These are phyloP conservation scores for Rhodomyrtus psidioides DNA, from an alignment of 441 rosid species.

Conservation along the genomic window DNA sequence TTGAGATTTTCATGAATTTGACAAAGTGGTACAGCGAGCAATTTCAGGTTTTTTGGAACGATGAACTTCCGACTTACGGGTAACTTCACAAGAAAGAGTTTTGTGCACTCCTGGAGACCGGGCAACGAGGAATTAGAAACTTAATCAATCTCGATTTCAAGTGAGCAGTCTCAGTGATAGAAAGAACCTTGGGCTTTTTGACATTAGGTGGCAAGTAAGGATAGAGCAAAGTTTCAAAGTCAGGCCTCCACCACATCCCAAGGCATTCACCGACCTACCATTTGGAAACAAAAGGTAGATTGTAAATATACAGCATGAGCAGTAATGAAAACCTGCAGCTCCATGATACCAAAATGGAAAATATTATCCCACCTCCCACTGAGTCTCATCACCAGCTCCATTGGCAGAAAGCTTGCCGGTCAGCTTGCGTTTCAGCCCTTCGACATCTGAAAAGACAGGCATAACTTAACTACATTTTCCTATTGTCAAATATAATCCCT, in stretches of 20 bases:
- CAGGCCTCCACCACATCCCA: constrained; percentile 89
- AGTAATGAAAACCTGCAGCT: neutral
- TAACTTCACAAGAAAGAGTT: constrained; percentile 64
- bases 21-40: constrained; percentile 78
- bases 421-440: constrained; percentile 68
- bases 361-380: constrained; percentile 49
- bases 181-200: constrained; percentile 59
- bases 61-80: constrained; percentile 48
- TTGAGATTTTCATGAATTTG: constrained; percentile 64
- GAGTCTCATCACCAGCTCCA: constrained; percentile 26
- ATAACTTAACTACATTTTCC: neutral
- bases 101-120: constrained; percentile 52
- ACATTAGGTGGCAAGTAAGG: constrained; percentile 58
- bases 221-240: constrained; percentile 51
- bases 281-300: neutral
- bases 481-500: neutral
- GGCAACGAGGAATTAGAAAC: neutral
- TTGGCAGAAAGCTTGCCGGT: constrained; percentile 45
- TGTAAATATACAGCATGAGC: neutral
- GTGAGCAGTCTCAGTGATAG: neutral
- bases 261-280: constrained; percentile 67
- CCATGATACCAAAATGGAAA: neutral
- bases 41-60: constrained; percentile 63
- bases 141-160: neutral
- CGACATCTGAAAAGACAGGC: constrained; percentile 34